Percentiles rank a stretch among this genome's conserved stretches.
Evolutionary conservation across 768 basidiomycete species (phyloP).

Genomic region (Suillus bovinus): DNA sequence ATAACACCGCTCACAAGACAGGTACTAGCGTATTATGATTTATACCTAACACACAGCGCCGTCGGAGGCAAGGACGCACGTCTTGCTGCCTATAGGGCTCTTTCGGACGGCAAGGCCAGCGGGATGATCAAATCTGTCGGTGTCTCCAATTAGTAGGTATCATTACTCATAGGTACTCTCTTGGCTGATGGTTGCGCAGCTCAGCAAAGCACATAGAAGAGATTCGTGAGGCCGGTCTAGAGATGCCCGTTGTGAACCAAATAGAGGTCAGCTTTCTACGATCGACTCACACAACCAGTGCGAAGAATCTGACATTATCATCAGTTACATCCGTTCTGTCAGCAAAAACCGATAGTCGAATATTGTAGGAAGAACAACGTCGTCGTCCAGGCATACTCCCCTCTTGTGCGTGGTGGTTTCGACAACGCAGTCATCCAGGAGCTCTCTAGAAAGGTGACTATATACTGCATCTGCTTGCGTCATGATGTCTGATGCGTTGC

Average conservation of each 20-base stretch:
- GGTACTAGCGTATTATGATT: slow-evolving; percentile 53
- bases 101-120: slow-evolving; percentile 52
- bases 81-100: slow-evolving; percentile 64
- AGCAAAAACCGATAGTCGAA: slow-evolving; percentile 36
- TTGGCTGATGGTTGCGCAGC: slow-evolving; percentile 33
- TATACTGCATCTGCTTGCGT: background rate
- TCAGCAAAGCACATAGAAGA: slow-evolving; percentile 68
- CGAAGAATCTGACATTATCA: background rate
- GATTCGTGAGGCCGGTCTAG: slow-evolving; percentile 57
- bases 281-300: background rate
- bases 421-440: slow-evolving; percentile 49
- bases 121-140: slow-evolving; percentile 67
- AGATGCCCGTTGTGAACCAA: slow-evolving; percentile 70
- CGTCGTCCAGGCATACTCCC: slow-evolving; percentile 41
- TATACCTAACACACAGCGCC: slow-evolving; percentile 73
- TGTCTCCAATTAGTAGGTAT: slow-evolving; percentile 73
- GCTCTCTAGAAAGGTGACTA: slow-evolving; percentile 52
- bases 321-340: slow-evolving; percentile 36
- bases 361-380: slow-evolving; percentile 39
- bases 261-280: slow-evolving; percentile 52
- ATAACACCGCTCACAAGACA: background rate
- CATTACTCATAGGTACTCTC: background rate
- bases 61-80: slow-evolving; percentile 55
- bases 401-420: slow-evolving; percentile 37
- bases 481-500: background rate